A percentile compares a stretch with the other conserved stretches of the same genome.
phyloP scores from a whole-genome alignment of 2,329 filamentous ascomycete genomes.

The Ceratocystis diversiconidia region DNA sequence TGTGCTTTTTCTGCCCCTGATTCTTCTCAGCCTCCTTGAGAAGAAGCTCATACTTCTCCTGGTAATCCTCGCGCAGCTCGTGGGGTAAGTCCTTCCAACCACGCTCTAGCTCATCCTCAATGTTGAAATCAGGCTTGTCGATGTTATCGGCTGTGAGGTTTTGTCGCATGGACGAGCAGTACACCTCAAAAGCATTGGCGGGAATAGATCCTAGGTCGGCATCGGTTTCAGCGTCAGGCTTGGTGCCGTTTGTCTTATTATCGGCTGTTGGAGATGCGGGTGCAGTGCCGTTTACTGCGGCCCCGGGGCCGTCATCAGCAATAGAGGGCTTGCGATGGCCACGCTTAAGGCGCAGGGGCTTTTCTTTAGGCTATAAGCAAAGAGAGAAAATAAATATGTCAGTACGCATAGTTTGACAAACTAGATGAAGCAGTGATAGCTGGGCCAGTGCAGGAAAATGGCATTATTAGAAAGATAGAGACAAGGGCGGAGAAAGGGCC shows the following conservation, averaged over 20 bases:
- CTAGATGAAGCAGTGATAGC: not conserved
- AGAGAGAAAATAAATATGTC: constrained; percentile 12
- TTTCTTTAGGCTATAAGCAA: constrained; percentile 52
- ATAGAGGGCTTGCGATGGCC: constrained; percentile 50
- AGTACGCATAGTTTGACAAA: constrained; percentile 12
- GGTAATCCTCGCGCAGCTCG: constrained; percentile 36
- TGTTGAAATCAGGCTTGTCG: constrained; percentile 25
- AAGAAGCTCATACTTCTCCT: constrained; percentile 30
- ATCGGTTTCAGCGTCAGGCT: constrained; percentile 25
- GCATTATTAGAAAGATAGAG: constrained; percentile 2
- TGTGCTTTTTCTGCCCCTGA: constrained; percentile 12
- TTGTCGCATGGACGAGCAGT: constrained; percentile 36
- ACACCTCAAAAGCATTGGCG: constrained; percentile 40
- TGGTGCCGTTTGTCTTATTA: constrained; percentile 32
- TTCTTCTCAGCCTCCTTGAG: constrained; percentile 26
- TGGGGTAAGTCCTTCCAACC: constrained; percentile 41
- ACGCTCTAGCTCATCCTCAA: constrained; percentile 42
- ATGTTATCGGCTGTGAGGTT: constrained; percentile 33
- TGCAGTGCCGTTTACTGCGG: constrained; percentile 25
- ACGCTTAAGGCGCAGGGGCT: constrained; percentile 60
- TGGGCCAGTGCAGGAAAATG: constrained; percentile 10
- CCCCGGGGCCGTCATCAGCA: constrained; percentile 27
- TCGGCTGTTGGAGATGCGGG: constrained; percentile 25
- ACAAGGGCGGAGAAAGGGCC: not conserved
- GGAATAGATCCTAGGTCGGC: constrained; percentile 30